Evolutionary conservation across 345 rosid species (phyloP), one percentile per base, ranked within the genome.

Genomic region (Eucalyptus sp.): DNA sequence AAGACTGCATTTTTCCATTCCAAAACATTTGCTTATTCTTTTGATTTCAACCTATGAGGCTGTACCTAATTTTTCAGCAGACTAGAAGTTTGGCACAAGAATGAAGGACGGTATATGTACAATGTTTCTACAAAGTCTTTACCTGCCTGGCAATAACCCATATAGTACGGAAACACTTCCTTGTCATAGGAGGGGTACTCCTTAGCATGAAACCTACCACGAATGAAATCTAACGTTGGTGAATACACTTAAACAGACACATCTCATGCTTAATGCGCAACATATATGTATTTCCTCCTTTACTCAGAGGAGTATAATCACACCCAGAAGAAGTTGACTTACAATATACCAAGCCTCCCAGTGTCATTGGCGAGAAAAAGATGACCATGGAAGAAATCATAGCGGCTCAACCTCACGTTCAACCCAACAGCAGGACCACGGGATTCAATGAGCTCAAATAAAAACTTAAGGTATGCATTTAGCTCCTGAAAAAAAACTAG

Each of bases 121-220:
- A 62, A 44, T n/a, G 50, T 48, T 6, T 13, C 10, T 16, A 52
- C 52, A 50, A 29, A 5, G 89, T n/a, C 17, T 71, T 9, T 92
- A 96, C 99, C 98, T 91, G 22, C 94, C 90, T 97, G 99, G 90
- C 99, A 97, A 91, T 93, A 96, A n/a, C 99, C 99, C 97, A 95
- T 92, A 88, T 94, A 93, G 91, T 49, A 93, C 5, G 99, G 97
- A 92, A 97, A 97, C 31, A 56, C 91, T 81, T 92, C 88, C 92
- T 95, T 91, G 90, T 96, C 96, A 85, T 92, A 96, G 22, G 93
- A 95, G 68, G 99, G 99, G 90, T 95, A 97, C 91, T 97, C 99
- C 92, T 92, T 96, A 48, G 98, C 99, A 93, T 97, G 99, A 89
- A 97, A 96, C 94, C 99, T 96, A 91, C 87, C 86, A 83, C 1